Evolutionary conservation across 2,329 filamentous ascomycete species (phyloP), one percentile per base, ranked within the genome.

Genomic region (Ophiostoma sp.): DNA sequence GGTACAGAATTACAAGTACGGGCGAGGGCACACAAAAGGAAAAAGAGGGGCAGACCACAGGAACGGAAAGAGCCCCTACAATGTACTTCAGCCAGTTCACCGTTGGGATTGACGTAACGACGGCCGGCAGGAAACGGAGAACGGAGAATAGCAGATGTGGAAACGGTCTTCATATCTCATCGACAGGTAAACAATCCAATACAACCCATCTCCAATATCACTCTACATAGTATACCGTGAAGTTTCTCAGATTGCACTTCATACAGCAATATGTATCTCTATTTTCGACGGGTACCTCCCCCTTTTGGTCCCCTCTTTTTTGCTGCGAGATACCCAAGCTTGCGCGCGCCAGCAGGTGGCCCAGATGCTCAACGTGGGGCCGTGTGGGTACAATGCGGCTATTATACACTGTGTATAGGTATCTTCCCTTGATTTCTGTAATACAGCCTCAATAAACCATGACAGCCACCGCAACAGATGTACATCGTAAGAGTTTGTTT

Each of bases 231-330:
- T 31, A 31, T 31, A 52, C n/a, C n/a, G 52, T 11, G 10, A 23
- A 57, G n/a, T 27, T n/a, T 48, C 39, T 4, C 52, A 57, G 52
- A 31, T 13, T 57, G 23, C n/a, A 57, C 52, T 57, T 13, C 52
- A 57, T 57, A 57, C n/a, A 57, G 52, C 10, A 57, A 31, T 62
- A 11, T 35, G 27, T 33, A 33, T 65, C 7, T 62, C 15, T 39
- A 39, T 13, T 11, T 13, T 41, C 39, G 39, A 39, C 62, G 62
- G 62, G 33, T 27, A 64, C 60, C 60, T 64, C 62, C 62, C 62
- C 62, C 62, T 65, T 65, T 65, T 65, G 62, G 35, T 65, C 62
- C 62, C 62, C 35, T 39, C 35, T 65, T 65, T 62, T 65, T 65
- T 65, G 62, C 62, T 65, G 62, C 62, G 62, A 39, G 62, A 65